These are phyloP conservation scores for Kuraishia molischiana DNA, from an alignment of 805 yeast genomes.

Conservation along the genomic window DNA sequence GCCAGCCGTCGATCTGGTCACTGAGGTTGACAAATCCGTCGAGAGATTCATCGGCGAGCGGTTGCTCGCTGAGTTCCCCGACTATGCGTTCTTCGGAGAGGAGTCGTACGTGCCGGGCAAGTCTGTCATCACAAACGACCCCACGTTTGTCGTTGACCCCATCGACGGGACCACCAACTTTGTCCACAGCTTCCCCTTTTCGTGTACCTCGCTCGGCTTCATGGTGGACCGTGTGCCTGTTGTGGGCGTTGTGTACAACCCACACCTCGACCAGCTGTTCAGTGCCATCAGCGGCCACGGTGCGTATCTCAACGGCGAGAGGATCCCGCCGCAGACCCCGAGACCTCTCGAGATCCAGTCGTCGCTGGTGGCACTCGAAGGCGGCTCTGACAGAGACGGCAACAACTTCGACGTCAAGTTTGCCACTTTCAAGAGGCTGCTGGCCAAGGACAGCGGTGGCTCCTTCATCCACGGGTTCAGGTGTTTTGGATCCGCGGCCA, in stretches of 20 bases:
- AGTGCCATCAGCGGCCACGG: slow-evolving; percentile 49
- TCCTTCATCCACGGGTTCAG: slow-evolving; percentile 56
- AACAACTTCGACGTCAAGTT: slow-evolving; percentile 39
- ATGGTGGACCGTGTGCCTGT: slow-evolving; percentile 36
- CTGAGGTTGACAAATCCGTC: slow-evolving; percentile 49
- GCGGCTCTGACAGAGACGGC: slow-evolving; percentile 51
- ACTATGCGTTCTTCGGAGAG: slow-evolving; percentile 49
- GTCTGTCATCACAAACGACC: slow-evolving; percentile 35
- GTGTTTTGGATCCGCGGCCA: slow-evolving; percentile 55
- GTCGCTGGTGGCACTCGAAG: slow-evolving; percentile 47
- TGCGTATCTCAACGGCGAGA: slow-evolving; percentile 36
- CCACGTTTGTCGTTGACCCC: slow-evolving; percentile 58
- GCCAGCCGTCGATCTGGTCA: slow-evolving; percentile 47
- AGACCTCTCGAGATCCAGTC: slow-evolving; percentile 35
- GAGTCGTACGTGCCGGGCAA: slow-evolving; percentile 44
- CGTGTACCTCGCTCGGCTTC: slow-evolving; percentile 54
- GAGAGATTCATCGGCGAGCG: slow-evolving; percentile 26
- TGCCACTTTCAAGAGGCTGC: slow-evolving; percentile 33
- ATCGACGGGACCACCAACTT: slow-evolving; percentile 62
- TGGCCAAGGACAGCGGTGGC: slow-evolving; percentile 33
- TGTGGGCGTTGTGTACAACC: slow-evolving; percentile 62
- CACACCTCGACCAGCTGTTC: slow-evolving; percentile 42
- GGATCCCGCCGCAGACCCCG: slow-evolving; percentile 18
- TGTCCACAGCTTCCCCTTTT: slow-evolving; percentile 51
- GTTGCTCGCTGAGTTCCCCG: slow-evolving; percentile 30